Evolutionary conservation across 2,329 filamentous ascomycete species (phyloP), one percentile per base, ranked within the genome.

Genomic region (Seiridium unicorne): DNA sequence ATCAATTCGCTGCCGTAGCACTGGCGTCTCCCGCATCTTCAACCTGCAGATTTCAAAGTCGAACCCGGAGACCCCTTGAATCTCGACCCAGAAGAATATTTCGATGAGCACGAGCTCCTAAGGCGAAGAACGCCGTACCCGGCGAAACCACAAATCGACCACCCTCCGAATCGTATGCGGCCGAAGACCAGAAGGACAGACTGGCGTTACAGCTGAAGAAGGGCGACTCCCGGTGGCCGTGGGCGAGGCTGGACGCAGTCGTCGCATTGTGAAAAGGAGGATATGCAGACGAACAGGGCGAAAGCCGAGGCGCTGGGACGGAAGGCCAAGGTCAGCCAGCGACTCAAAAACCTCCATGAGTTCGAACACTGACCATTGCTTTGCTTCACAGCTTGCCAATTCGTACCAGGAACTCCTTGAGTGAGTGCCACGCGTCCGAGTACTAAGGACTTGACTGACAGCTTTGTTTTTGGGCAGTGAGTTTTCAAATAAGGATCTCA

Each of bases 361-460:
- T 32, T 6, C 5, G 11, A 9, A 8, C 31, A 35, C 55, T 58
- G 55, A 58, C 46, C 31, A 9, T 31, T 31, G 11, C 36, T 26
- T 36, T 63, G 73, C 76, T 38, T n/a, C 62, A 73, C 76, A 97
- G 93, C 93, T 99, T 82, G 92, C 93, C 74, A 91, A 89, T 77
- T 98, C 95, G 68, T 99, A 99, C 80, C 91, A 96, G 81, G 91
- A 96, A 79, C 86, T 99, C 70, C 87, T 99, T 70, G 90, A 96
- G 92, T 96, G 87, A 78, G 90, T 79, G 51, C 10, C 35, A 6
- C 53, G 53, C 36, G 34, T 55, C 4, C 36, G 18, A 26, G 9
- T 1, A 44, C 6, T 31, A 3, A 10, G 5, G 26, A 18, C 10
- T 42, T 13, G 18, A 6, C 53, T 55, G 9, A 38, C 31, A 26